Conservation (phyloP, 177 flowering plant species). For the Tripterygium wilfordii region DNA sequence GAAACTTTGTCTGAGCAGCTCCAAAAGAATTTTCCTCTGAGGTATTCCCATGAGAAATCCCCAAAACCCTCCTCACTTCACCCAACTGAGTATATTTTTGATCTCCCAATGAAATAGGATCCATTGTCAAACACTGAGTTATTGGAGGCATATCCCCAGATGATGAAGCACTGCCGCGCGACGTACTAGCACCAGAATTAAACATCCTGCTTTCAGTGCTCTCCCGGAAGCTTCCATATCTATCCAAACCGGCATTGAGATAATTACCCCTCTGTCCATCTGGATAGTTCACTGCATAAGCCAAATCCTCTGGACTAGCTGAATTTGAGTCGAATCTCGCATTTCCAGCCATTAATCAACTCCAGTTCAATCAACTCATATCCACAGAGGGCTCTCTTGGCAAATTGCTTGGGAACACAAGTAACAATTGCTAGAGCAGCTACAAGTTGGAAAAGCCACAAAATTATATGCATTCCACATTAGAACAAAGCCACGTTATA, state of each 20-base stretch:
- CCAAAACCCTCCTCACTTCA: conserved; percentile 52
- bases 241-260: conserved; percentile 40
- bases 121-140: conserved; percentile 45
- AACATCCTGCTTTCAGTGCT: conserved; percentile 34
- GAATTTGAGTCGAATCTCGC: conserved; percentile 49
- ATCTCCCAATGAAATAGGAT: conserved; percentile 44
- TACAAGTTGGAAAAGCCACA: no score
- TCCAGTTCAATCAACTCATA: conserved; percentile 15
- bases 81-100: conserved; percentile 40
- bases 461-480: no score
- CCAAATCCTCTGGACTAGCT: conserved; percentile 50
- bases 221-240: conserved; percentile 66
- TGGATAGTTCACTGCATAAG: conserved; percentile 37
- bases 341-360: conserved; percentile 52
- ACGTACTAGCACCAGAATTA: conserved; percentile 30
- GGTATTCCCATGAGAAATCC: conserved; percentile 29
- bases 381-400: no score
- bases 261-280: conserved; percentile 53
- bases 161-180: conserved; percentile 19
- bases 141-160: conserved; percentile 35
- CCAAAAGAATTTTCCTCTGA: conserved; percentile 51
- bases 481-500: no score
- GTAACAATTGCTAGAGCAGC: no score
- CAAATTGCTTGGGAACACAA: no score
- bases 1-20: conserved; percentile 30